Evolutionary conservation across 179 eudicot genomes (phyloP).

Genomic region (Camellia oleifera): DNA sequence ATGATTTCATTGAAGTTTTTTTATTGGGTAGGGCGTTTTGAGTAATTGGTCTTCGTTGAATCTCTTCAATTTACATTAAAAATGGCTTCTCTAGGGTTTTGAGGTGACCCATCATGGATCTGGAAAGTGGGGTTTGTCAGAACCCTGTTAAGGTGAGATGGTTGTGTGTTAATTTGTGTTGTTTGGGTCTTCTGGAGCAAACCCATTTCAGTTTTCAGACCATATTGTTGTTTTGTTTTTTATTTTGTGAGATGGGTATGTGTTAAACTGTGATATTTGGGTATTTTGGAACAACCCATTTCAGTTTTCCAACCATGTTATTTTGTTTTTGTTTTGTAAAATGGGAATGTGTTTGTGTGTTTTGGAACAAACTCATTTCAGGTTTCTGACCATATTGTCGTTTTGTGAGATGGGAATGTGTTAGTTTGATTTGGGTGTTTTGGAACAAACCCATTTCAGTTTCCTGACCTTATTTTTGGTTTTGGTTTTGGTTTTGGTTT

Average conservation of each 20-base stretch:
- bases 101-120: constrained; percentile 68
- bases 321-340: neutral
- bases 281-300: constrained; percentile 1
- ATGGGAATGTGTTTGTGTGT: neutral
- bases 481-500: neutral
- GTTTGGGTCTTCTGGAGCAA: neutral
- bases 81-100: constrained; percentile 32
- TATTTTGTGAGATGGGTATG: constrained; percentile 29
- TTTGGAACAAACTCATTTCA: neutral
- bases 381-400: neutral
- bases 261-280: no score
- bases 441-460: neutral
- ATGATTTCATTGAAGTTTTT: constrained; percentile 8
- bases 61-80: constrained; percentile 22
- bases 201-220: neutral
- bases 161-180: constrained; percentile 21
- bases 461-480: neutral
- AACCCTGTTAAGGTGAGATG: constrained; percentile 69
- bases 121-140: constrained; percentile 60
- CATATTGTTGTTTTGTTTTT: neutral
- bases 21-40: constrained; percentile 24
- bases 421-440: neutral
- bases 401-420: neutral
- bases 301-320: neutral
- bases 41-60: constrained; percentile 20